Percentiles rank a stretch among this genome's conserved stretches.
These are phyloP conservation scores for Rubroboletus pulcherrimus DNA, from an alignment of 768 basidiomycete species.

Conservation along the genomic window DNA sequence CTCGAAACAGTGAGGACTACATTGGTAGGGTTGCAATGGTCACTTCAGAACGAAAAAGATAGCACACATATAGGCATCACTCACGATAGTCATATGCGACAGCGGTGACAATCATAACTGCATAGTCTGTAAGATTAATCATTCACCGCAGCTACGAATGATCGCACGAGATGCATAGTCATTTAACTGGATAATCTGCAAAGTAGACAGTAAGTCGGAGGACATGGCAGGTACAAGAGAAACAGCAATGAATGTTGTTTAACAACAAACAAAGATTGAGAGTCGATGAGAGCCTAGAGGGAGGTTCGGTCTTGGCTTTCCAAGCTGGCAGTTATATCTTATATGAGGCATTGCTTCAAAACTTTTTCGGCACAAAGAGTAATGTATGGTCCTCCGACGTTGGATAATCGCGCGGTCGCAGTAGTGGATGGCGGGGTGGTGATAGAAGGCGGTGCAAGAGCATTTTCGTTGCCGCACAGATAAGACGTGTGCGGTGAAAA, in stretches of 20 bases:
- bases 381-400: too few relatives aligned
- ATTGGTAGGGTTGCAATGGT: neutral
- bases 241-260: too few relatives aligned
- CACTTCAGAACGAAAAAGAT: neutral
- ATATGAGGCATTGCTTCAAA: neutral
- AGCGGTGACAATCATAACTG: neutral
- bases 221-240: neutral
- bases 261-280: neutral
- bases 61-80: neutral
- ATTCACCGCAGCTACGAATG: neutral
- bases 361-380: neutral
- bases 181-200: neutral
- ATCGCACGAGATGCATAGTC: neutral
- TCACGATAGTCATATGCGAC: slow-evolving; percentile 8
- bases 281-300: neutral
- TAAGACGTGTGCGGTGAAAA: too few relatives aligned
- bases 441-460: too few relatives aligned
- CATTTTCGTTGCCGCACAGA: too few relatives aligned
- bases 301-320: neutral
- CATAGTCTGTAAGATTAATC: neutral
- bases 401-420: too few relatives aligned
- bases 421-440: too few relatives aligned
- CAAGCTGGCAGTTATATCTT: too few relatives aligned
- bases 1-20: slow-evolving; percentile 2
- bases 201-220: neutral